Evolutionary conservation across 2,329 filamentous ascomycete species (phyloP), one percentile per base, ranked within the genome.

Genomic region (Colletotrichum australisinense): DNA sequence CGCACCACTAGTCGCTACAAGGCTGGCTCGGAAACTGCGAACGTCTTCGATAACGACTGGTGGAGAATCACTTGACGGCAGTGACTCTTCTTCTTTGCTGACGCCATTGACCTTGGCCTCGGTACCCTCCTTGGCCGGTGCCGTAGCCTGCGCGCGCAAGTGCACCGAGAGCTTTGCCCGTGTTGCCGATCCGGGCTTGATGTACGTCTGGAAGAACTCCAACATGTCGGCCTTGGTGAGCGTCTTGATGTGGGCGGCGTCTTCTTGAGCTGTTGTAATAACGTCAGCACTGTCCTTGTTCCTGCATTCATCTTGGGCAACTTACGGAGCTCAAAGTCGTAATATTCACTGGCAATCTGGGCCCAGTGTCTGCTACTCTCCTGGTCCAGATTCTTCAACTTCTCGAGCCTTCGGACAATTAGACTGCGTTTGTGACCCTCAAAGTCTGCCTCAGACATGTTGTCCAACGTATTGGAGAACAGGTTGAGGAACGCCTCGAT

Each of bases 371-470:
- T 89, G 68, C 88, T 89, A 5, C 92, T 95, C 84, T 99, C 97
- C 76, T 96, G 93, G 73, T 92, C 90, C 59, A 99, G 86, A 76
- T 98, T 98, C 88, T 98, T 98, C 77, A 97, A 83, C 83, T 97
- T 98, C 84, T 98, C 95, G 26, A 97, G 86, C 19, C 94, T 88
- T 84, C 95, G 95, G 80, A 94, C 94, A 79, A 98, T 92, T 55
- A 98, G 87, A 78, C 95, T 97, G 77, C 93, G 90, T 86, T 98
- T 98, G 85, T 98, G 94, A 60, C 91, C 92, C 79, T 98, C 95
- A 77, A 99, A 98, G 11, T 96, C 94, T 1, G 90, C 86, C 1
- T 96, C 92, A 3, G 89, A 89, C 95, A 98, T 98, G 3, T 92
- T 87, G 58, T 90, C 86, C 28, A 98, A 83, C 3, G 86, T 91